Conservation (phyloP, 768 basidiomycete species). For the Dioszegia crocea region DNA sequence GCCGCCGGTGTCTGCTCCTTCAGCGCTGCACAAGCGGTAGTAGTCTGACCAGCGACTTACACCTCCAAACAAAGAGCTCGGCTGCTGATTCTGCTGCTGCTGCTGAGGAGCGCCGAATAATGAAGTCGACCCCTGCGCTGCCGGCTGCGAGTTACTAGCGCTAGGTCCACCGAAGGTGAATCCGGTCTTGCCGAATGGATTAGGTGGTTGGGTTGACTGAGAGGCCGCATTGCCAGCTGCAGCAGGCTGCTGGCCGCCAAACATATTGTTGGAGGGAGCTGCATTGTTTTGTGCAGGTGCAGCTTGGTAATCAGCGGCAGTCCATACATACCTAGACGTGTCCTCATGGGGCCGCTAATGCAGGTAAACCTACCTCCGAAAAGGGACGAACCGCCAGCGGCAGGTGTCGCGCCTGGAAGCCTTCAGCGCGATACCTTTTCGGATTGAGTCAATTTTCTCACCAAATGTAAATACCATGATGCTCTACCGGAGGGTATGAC, state of each 20-base stretch:
- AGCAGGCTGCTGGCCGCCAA: slow-evolving; percentile 14
- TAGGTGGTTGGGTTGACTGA: not conserved
- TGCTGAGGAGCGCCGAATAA: slow-evolving; percentile 8
- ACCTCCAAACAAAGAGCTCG: slow-evolving; percentile 2
- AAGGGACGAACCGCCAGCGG: not conserved
- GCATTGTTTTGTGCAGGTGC: not conserved
- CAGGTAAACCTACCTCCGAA: slow-evolving; percentile 6
- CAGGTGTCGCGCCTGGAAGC: not conserved
- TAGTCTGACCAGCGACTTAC: not conserved
- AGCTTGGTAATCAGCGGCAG: not conserved
- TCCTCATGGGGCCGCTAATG: not conserved
- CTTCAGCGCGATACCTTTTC: too few species aligned
- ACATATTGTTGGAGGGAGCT: not conserved
- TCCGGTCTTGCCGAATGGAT: not conserved
- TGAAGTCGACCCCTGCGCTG: not conserved
- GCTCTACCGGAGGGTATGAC: not conserved
- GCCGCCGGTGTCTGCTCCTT: slow-evolving; percentile 10
- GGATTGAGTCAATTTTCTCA: not conserved
- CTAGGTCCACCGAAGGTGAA: slow-evolving; percentile 5
- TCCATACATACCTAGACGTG: too few species aligned
- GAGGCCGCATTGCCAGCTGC: slow-evolving; percentile 4
- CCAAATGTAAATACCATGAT: slow-evolving; percentile 14
- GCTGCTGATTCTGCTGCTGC: slow-evolving; percentile 5
- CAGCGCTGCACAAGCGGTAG: not conserved
- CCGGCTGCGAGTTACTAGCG: not conserved